Percentiles rank a stretch among this genome's conserved stretches.
phyloP scores from a whole-genome alignment of 176 grass and related monocot genomes.

The Lolium perenne region DNA sequence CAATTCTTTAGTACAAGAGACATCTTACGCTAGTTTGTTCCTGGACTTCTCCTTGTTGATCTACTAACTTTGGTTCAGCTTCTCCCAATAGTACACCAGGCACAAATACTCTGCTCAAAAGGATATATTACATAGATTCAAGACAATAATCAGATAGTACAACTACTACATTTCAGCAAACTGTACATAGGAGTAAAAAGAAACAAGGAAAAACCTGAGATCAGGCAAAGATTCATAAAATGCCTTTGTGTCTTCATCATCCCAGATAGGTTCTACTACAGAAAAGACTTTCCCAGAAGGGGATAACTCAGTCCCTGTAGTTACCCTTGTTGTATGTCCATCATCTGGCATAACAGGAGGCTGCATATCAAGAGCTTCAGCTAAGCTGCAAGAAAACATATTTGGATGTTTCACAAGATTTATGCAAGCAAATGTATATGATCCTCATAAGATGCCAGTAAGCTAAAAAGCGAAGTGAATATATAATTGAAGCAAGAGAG shows the following conservation, averaged over 20 bases:
- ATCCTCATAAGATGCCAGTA: not conserved
- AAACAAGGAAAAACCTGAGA: conserved; percentile 61
- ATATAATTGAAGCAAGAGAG: conserved; percentile 18
- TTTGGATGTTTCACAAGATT: conserved; percentile 25
- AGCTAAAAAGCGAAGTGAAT: conserved; percentile 19
- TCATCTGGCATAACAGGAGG: conserved; percentile 88
- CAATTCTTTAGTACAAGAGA: conserved; percentile 17
- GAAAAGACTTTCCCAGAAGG: conserved; percentile 59
- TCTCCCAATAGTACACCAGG: conserved; percentile 84
- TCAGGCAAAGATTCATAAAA: conserved; percentile 91
- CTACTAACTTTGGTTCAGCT: conserved; percentile 63
- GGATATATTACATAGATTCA: conserved; percentile 19
- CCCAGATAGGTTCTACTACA: conserved; percentile 67
- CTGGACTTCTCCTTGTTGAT: conserved; percentile 49
- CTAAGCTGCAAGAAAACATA: conserved; percentile 53
- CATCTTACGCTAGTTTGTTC: conserved; percentile 66
- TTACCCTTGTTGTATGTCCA: conserved; percentile 70
- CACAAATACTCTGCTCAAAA: conserved; percentile 70
- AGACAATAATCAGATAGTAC: conserved; percentile 18
- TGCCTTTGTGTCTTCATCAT: conserved; percentile 82
- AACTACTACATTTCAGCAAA: conserved; percentile 26
- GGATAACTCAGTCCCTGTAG: conserved; percentile 46
- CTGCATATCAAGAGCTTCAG: conserved; percentile 84
- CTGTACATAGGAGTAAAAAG: conserved; percentile 18
- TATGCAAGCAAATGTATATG: not conserved